Percentiles rank a stretch among this genome's conserved stretches.
These are phyloP conservation scores for Russula lepida DNA, from an alignment of 768 basidiomycete genomes.

Conservation along the genomic window DNA sequence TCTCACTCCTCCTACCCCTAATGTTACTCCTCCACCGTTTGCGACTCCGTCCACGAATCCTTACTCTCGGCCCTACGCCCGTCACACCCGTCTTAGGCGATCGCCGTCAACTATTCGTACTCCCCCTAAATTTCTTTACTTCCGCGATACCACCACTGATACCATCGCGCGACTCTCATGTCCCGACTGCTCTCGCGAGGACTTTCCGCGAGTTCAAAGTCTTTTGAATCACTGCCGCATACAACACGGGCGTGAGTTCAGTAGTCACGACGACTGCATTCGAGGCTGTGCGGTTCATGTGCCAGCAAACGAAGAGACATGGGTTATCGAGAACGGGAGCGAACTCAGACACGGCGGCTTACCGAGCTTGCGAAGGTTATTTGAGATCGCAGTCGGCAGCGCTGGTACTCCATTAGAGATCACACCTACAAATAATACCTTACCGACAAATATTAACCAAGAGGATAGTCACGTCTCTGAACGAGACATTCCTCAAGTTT, in stretches of 20 bases:
- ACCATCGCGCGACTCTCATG: slow-evolving; percentile 34
- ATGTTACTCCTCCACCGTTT: slow-evolving; percentile 20
- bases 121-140: slow-evolving; percentile 27
- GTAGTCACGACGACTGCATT: slow-evolving; percentile 46
- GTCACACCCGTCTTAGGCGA: slow-evolving; percentile 22
- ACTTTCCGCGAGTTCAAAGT: slow-evolving; percentile 45
- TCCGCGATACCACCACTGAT: slow-evolving; percentile 30
- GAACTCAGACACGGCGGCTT: slow-evolving; percentile 36
- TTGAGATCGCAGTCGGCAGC: slow-evolving; percentile 42
- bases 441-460: not conserved
- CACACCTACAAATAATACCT: not conserved
- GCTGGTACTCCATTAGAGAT: slow-evolving; percentile 24
- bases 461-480: not conserved
- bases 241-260: slow-evolving; percentile 40
- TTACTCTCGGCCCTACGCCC: slow-evolving; percentile 25
- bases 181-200: slow-evolving; percentile 36
- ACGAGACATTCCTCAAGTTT: slow-evolving; percentile 18
- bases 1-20: slow-evolving; percentile 20
- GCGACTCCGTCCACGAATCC: slow-evolving; percentile 21
- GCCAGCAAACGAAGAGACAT: slow-evolving; percentile 27
- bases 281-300: slow-evolving; percentile 36
- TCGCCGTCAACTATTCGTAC: slow-evolving; percentile 24
- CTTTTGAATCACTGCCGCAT: slow-evolving; percentile 46
- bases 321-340: slow-evolving; percentile 31
- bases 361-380: slow-evolving; percentile 40